Evolutionary conservation across 805 yeast species (phyloP), one percentile per base, ranked within the genome.

Genomic region (Cyberlindnera meyerae): DNA sequence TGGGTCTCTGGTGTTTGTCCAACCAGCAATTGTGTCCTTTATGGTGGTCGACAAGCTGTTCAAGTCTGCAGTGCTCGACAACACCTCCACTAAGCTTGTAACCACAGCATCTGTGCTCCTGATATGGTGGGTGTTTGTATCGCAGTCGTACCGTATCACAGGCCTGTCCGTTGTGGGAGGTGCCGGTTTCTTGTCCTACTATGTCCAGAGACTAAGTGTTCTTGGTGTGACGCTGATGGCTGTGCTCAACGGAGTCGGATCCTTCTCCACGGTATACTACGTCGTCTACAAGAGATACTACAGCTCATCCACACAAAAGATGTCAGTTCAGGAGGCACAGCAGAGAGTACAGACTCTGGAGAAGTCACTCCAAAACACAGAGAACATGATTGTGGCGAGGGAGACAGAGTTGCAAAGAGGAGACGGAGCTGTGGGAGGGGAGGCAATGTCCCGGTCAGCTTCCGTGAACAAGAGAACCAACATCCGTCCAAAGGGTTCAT

Each of bases 171-270:
- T 44, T 3, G 32, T 40, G 3, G 43, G 31, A 13, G 43, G 40
- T 2, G 22, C 33, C 1, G 48, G 48, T 4, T 30, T 40, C 26
- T 14, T 40, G 11, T 43, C 50, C 7, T 40, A 40, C 11, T 41
- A 38, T 14, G 29, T 48, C 1, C 51, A 48, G 22, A 43, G 51
- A 24, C 31, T 53, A 3, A 44, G 54, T 8, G 43, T 53, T 20
- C 44, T 55, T 34, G 59, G 59, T 3, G 44, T 55, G 2, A 51
- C 57, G 7, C 32, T 55, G 15, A 53, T 53, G 30, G 48, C 55
- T 2, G 33, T 41, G 3, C 28, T 55, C 22, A 53, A 53, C 32
- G 59, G 59, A 1, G 34, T 55, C 22, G 59, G 58, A 22, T 53
- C 59, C 8, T 40, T 43, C 20, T 55, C 59, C 8, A 51, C 55